Evolutionary conservation across 2,329 filamentous ascomycete species (phyloP).

Genomic region (Nemania sp.): DNA sequence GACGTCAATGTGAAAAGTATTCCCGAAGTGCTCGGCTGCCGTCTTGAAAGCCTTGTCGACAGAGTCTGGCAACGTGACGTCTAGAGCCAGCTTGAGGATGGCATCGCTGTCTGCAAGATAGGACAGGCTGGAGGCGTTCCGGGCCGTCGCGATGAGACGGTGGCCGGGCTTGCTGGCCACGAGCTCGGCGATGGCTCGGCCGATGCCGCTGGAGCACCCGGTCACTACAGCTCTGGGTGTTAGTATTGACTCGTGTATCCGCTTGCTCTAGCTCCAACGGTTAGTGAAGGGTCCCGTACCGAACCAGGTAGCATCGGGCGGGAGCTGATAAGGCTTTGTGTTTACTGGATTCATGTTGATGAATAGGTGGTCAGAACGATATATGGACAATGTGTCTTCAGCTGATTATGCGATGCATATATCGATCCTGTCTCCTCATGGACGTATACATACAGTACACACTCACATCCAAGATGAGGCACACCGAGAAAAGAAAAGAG

Average conservation of each 20-base stretch:
- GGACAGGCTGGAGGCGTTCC: slow-evolving; percentile 11
- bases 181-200: slow-evolving; percentile 20
- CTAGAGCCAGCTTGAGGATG: slow-evolving; percentile 16
- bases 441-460: background rate
- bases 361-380: background rate
- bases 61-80: slow-evolving; percentile 8
- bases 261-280: background rate
- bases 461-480: background rate
- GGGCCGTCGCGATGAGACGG: slow-evolving; percentile 23
- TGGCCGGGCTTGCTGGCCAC: slow-evolving; percentile 18
- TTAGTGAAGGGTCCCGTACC: background rate
- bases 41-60: slow-evolving; percentile 17
- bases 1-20: slow-evolving; percentile 17
- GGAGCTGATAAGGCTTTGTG: slow-evolving; percentile 23
- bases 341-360: slow-evolving; percentile 23
- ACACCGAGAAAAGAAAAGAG: background rate
- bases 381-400: background rate
- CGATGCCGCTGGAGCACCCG: slow-evolving; percentile 27
- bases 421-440: background rate
- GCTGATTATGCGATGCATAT: too few species aligned
- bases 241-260: too few species aligned
- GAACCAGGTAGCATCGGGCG: slow-evolving; percentile 21
- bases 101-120: slow-evolving; percentile 14
- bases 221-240: slow-evolving; percentile 14
- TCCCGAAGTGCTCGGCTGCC: slow-evolving; percentile 12